Evolutionary conservation across 345 rosid genomes (phyloP), one percentile per base, ranked within the genome.

Genomic region (Carallia pectinifolia): DNA sequence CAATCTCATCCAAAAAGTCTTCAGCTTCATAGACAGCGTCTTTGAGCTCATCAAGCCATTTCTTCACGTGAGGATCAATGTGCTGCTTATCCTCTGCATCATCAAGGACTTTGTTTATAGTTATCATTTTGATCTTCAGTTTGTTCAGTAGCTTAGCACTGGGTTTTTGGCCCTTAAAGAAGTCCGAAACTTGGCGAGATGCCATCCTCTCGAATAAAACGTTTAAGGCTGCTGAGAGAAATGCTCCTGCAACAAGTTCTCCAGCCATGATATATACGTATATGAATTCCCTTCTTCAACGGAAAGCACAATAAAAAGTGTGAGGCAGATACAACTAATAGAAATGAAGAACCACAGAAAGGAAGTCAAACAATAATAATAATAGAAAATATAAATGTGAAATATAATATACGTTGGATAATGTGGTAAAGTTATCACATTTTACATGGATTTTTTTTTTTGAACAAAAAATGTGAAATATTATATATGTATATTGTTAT

Each of bases 61-160:
- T 38, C 53, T 19, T 19, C 18, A 70, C 65, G 17, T 23, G 29
- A 3, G 33, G 7, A 12, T 53, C 27, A 5, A 36, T 59, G 6
- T 65, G 50, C 62, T 65, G 67, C 71, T 64, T 76, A 56, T 76
- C 71, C 66, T 70, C 71, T 31, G 79, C 74, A 40, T 70, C 70
- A 36, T 64, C 71, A 7, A 75, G 61, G 6, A 75, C 59, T 36
- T 54, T 60, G 18, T 63, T 55, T 23, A 68, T 40, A 19, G 60
- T 9, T 7, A 37, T 53, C 53, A 62, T 44, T 5, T 13, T 52
- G 13, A 31, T 13, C 2, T 54, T 55, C 52, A 74, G 33, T 34
- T 39, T 74, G 44, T 54, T 31, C 29, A 54, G 40, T 1, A 52
- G 48, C 5, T 7, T 34, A 0, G 23, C 23, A 23, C 23, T 15